These are phyloP conservation scores for Monascus purpureus DNA, from an alignment of 495 filamentous ascomycete genomes.

Conservation along the genomic window DNA sequence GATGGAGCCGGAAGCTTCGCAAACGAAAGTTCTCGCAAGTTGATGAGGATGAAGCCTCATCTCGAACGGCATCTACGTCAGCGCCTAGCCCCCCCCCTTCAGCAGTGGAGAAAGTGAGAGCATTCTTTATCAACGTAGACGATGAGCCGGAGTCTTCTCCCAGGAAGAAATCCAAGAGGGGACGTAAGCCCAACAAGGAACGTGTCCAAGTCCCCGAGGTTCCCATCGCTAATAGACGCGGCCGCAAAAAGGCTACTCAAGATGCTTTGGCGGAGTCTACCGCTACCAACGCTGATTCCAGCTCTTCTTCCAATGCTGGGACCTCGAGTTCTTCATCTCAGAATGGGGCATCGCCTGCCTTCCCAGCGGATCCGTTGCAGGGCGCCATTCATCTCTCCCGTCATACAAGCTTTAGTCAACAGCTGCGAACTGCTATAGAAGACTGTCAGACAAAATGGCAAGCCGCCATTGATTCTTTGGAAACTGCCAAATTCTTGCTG, in stretches of 20 bases:
- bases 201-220: neutral
- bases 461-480: conserved; percentile 3
- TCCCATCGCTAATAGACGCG: neutral
- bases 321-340: no score
- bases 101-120: no score
- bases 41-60: no score
- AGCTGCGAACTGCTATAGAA: conserved; percentile 7
- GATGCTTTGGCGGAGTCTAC: neutral
- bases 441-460: conserved; percentile 6
- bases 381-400: conserved; percentile 4
- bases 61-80: no score
- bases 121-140: no score
- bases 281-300: neutral
- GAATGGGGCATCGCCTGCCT: neutral
- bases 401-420: conserved; percentile 4
- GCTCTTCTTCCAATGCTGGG: neutral
- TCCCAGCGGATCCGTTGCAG: conserved; percentile 2
- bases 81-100: no score
- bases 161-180: neutral
- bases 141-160: no score
- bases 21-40: no score
- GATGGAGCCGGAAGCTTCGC: no score
- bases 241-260: neutral
- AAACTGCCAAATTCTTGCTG: conserved; percentile 3
- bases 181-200: neutral